These are phyloP conservation scores for Allomyces arbusculus DNA, from an alignment of 192 early-diverging fungal species.

Conservation along the genomic window DNA sequence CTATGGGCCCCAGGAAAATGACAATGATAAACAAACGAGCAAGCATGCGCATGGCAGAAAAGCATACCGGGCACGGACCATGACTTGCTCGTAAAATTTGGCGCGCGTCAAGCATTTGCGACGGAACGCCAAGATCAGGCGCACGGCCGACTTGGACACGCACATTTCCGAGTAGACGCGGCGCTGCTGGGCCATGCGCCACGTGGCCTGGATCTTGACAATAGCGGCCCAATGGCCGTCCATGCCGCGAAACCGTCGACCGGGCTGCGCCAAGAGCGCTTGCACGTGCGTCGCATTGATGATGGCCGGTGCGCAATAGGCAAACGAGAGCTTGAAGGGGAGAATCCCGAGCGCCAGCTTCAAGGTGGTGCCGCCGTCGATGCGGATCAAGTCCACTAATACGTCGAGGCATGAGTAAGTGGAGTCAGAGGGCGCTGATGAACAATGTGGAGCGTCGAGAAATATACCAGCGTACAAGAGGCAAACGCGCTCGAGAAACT, in stretches of 20 bases:
- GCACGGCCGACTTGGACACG: not conserved
- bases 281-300: not conserved
- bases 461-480: not conserved
- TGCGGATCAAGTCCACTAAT: not conserved
- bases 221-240: not conserved
- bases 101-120: not conserved
- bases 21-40: not conserved
- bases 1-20: not conserved
- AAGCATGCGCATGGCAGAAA: too few relatives aligned
- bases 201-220: not conserved
- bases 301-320: not conserved
- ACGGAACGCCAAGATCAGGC: not conserved
- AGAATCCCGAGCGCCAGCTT: not conserved
- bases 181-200: not conserved
- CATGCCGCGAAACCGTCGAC: not conserved
- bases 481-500: not conserved
- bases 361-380: not conserved
- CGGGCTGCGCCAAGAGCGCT: not conserved
- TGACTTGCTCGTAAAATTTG: not conserved
- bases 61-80: not conserved
- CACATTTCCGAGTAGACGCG: not conserved
- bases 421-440: not conserved
- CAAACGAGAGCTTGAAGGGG: not conserved
- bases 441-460: not conserved
- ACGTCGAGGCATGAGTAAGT: not conserved